Base-by-base conservation (phyloP, 2,329 filamentous ascomycete genomes). In the Stagonosporopsis rhizophila region DNA sequence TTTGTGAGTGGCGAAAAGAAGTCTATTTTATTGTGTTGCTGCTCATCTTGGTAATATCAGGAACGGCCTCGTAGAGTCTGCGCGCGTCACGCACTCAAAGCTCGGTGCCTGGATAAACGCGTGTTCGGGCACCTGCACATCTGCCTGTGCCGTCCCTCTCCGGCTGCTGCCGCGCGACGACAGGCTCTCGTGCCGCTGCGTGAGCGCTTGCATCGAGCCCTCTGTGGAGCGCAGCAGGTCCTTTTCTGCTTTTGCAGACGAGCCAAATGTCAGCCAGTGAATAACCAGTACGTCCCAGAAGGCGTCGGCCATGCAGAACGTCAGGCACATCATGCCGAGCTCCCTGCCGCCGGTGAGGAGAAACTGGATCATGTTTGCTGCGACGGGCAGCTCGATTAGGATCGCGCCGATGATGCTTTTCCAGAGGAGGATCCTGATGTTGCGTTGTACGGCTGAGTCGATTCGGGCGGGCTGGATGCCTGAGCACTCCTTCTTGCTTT, bases 311-410 rank as follows among this genome's bases (percentile, higher is more conserved):
- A 73, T 71, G 52, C 77, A 79, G 6, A 77, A 64, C 1, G 65
- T 68, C 25, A 75, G 69, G 46, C 76, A 78, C 11, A 78, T 54
- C 74, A 76, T 77, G 3, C 70, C 74, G 8, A 73, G 65, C 45
- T 78, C 75, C 23, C 64, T 59, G 3, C 74, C 74, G 3, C 59
- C 45, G 4, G 67, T 67, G 19, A 60, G 35, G 28, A 72, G 69
- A 27, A 78, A 68, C 15, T 77, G 59, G 1, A 66, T 64, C 44
- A 78, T 66, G 50, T 78, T 78, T 15, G 69, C 69, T 12, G 73
- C 64, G 12, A 74, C 77, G 7, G 75, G 72, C 2, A 76, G 39
- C 44, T 77, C 61, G 32, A 78, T 72, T 14, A 75, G 52, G 1
- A 75, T 40, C 1, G 67, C 67, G 4, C 74, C 76, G 38, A 67